phyloP scores from a whole-genome alignment of 495 filamentous ascomycete genomes.

The Massariosphaeria phaeospora region DNA sequence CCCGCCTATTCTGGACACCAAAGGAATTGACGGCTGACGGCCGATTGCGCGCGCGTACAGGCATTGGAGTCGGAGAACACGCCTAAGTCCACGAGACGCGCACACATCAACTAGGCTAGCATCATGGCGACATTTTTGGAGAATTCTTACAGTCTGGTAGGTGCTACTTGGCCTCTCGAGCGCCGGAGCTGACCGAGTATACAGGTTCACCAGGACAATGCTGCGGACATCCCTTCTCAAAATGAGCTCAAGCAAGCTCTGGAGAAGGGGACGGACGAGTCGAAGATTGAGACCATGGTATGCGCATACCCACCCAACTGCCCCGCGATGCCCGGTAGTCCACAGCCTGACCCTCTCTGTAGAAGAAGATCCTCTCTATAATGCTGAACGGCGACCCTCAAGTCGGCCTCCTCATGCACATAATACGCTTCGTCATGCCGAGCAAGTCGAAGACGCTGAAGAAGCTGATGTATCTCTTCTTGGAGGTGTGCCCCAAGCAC shows the following conservation, averaged over 20 bases:
- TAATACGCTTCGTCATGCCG: constrained; percentile 99
- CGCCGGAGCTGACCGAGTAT: constrained; percentile 54
- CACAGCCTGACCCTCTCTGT: constrained; percentile 5
- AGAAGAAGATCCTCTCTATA: constrained; percentile 61
- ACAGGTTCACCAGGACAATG: constrained; percentile 91
- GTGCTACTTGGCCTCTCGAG: constrained; percentile 6
- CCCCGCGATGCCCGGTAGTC: constrained; percentile 4
- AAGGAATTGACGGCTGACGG: constrained; percentile 34
- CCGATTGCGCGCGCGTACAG: constrained; percentile 25
- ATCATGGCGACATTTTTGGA: constrained; percentile 92
- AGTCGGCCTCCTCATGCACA: constrained; percentile 95
- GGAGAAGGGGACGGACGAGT: constrained; percentile 95
- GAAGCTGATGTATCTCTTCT: constrained; percentile 98
- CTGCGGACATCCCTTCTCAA: constrained; percentile 81
- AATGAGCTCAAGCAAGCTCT: constrained; percentile 90
- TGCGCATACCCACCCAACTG: constrained; percentile 6
- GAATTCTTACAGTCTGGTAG: constrained; percentile 73
- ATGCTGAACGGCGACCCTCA: constrained; percentile 96
- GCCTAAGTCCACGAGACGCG: not conserved
- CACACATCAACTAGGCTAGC: not conserved
- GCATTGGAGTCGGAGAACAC: constrained; percentile 1
- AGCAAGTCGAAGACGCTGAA: constrained; percentile 94
- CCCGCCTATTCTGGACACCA: constrained; percentile 21
- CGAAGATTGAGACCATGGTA: constrained; percentile 91
- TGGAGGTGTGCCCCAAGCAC: constrained; percentile 96